Base-by-base conservation (phyloP, 2,329 filamentous ascomycete genomes). In the Ophiostoma quercus region DNA sequence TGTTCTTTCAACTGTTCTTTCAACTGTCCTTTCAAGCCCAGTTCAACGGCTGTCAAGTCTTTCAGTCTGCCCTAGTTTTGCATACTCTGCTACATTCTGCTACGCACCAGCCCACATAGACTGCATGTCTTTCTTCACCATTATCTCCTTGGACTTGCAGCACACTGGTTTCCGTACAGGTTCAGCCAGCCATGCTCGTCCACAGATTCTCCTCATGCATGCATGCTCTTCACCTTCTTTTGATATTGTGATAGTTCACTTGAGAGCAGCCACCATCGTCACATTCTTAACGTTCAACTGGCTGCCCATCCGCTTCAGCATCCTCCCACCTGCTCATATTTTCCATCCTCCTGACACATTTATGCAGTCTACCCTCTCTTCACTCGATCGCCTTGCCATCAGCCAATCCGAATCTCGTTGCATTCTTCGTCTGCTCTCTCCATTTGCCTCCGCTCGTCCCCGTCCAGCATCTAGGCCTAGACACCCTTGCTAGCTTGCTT, bases 401-500 rank as follows among this genome's bases (percentile, higher is more conserved):
- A 65, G 62, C 34, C 62, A 39, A 39, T 25, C 4, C 34, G 16
- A 3, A 25, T 32, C 32, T 22, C n/a, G 14, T 34, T 39, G 19
- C 34, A 65, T 6, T 41, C 34, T n/a, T n/a, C 8, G n/a, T 39
- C 34, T 14, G 19, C 32, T 25, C 34, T 63, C 66, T 39, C 51
- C 34, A 32, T 57, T 68, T 67, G 68, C 68, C 63, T 71, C 70
- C 70, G 66, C 62, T 54, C 62, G 54, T 63, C 32, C 60, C 34
- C 65, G 54, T 39, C 16, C n/a, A 19, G 3, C 32, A 12, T 65
- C 19, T n/a, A 25, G 22, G 34, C 9, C 66, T 51, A 43, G 39
- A 69, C 34, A 66, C 51, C 69, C 69, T 71, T 69, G 67, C 60
- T 69, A 72, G 67, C 67, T 67, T 67, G 12, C 22, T 68, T 67